These are phyloP conservation scores for Rosa multiflora DNA, from an alignment of 306 rosid genomes.

Conservation along the genomic window DNA sequence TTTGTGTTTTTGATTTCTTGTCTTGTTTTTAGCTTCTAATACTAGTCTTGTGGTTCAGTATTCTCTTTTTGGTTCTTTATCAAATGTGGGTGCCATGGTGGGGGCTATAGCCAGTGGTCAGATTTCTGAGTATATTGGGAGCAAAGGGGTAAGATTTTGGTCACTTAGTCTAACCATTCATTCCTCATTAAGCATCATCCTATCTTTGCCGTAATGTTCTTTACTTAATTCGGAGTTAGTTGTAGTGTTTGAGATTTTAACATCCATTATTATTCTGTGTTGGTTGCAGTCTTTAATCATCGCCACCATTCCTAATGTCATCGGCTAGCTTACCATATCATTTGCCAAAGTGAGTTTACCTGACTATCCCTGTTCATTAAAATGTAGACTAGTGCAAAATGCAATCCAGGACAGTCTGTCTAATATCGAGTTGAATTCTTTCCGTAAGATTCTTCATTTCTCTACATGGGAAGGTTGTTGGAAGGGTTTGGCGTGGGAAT, in stretches of 20 bases:
- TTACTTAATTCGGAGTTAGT: not conserved
- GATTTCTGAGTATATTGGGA: constrained; percentile 23
- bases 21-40: not conserved
- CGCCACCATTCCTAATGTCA: constrained; percentile 86
- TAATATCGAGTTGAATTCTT: constrained; percentile 9
- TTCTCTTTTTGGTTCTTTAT: constrained; percentile 85
- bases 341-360: constrained; percentile 71
- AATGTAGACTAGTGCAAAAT: no score
- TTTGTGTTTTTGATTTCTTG: not conserved
- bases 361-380: no score
- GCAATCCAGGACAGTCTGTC: not conserved
- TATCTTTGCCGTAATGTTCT: not conserved
- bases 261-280: constrained; percentile 19
- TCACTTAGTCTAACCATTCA: constrained; percentile 1
- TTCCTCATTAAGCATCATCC: not conserved
- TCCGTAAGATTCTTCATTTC: constrained; percentile 50
- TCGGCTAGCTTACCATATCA: constrained; percentile 87
- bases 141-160: constrained; percentile 73
- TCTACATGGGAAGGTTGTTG: no score
- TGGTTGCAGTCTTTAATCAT: constrained; percentile 78
- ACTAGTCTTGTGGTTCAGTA: constrained; percentile 44
- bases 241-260: not conserved
- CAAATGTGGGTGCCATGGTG: constrained; percentile 99
- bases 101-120: constrained; percentile 98
- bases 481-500: no score